Conservation (phyloP, 176 grass and related monocot species). For the Aegilops speltoides region DNA sequence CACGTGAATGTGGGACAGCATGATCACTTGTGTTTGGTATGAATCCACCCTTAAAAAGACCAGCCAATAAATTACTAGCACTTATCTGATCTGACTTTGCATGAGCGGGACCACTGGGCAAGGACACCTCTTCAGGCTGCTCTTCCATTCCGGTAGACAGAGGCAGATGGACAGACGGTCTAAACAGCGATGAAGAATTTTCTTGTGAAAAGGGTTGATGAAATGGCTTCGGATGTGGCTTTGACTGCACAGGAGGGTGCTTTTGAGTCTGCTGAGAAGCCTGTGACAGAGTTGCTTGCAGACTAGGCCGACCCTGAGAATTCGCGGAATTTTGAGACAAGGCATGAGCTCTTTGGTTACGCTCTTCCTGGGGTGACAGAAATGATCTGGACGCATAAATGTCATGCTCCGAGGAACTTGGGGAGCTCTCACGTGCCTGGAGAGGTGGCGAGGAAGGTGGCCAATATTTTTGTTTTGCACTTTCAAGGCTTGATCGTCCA, state of each 20-base stretch:
- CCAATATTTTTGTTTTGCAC: constrained; percentile 56
- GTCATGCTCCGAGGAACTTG: constrained; percentile 50
- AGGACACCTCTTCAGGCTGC: constrained; percentile 37
- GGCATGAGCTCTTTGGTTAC: constrained; percentile 36
- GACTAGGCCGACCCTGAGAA: constrained; percentile 14
- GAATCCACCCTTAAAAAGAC: constrained; percentile 63
- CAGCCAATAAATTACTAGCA: constrained; percentile 65
- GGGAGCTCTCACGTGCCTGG: constrained; percentile 46
- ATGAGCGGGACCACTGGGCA: constrained; percentile 32
- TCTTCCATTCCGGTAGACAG: neutral
- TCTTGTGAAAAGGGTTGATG: constrained; percentile 40
- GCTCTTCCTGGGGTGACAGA: constrained; percentile 33
- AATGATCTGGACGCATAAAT: constrained; percentile 42
- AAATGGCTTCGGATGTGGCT: constrained; percentile 26
- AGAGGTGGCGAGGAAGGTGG: constrained; percentile 49
- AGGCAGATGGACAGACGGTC: constrained; percentile 30
- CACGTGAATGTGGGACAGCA: constrained; percentile 34
- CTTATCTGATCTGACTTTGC: constrained; percentile 27
- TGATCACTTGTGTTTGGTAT: constrained; percentile 37
- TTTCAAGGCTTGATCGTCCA: constrained; percentile 49
- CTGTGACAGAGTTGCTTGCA: constrained; percentile 6
- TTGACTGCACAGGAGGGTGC: constrained; percentile 35
- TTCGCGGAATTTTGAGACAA: constrained; percentile 31
- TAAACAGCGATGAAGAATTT: constrained; percentile 22
- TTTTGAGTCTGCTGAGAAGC: constrained; percentile 43